Evolutionary conservation across 202 grass and related monocot genomes (phyloP).

Genomic region (Setaria italica): DNA sequence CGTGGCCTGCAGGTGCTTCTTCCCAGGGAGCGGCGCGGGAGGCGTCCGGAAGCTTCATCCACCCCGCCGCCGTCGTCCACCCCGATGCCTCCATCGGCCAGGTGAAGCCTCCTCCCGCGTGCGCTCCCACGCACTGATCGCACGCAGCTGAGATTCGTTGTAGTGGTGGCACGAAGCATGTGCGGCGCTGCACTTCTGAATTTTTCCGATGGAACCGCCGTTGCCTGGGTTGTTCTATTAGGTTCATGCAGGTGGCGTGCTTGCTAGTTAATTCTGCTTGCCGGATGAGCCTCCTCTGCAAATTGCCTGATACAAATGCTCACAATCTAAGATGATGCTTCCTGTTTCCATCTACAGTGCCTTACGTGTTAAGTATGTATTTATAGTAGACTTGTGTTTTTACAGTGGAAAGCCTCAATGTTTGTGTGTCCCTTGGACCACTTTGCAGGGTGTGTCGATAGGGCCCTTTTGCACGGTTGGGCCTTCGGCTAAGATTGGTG

Average conservation of each 20-base stretch:
- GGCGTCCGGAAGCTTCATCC: constrained; percentile 45
- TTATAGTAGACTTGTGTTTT: not conserved
- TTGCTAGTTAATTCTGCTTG: constrained; percentile 20
- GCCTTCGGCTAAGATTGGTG: constrained; percentile 64
- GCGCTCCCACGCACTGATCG: not conserved
- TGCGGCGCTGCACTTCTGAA: not conserved
- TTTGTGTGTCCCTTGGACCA: constrained; percentile 19
- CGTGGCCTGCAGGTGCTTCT: constrained; percentile 36
- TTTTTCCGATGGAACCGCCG: not conserved
- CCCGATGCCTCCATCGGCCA: constrained; percentile 77
- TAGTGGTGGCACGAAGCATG: not conserved
- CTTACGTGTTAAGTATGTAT: not conserved
- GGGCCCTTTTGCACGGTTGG: constrained; percentile 92
- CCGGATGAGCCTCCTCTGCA: too few species aligned
- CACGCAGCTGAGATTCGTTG: constrained; percentile 3
- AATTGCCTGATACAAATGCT: constrained; percentile 4
- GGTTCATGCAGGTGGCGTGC: constrained; percentile 7
- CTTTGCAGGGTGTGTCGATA: constrained; percentile 68
- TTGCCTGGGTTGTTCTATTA: constrained; percentile 29
- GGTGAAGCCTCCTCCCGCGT: constrained; percentile 45
- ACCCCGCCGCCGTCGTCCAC: constrained; percentile 61
- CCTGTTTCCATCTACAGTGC: not conserved
- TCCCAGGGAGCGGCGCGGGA: constrained; percentile 39
- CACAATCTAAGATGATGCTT: not conserved
- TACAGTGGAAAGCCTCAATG: not conserved